A percentile compares a stretch with the other conserved stretches of the same genome.
These are phyloP conservation scores for Salix koriyanagi DNA, from an alignment of 345 rosid species.

Conservation along the genomic window DNA sequence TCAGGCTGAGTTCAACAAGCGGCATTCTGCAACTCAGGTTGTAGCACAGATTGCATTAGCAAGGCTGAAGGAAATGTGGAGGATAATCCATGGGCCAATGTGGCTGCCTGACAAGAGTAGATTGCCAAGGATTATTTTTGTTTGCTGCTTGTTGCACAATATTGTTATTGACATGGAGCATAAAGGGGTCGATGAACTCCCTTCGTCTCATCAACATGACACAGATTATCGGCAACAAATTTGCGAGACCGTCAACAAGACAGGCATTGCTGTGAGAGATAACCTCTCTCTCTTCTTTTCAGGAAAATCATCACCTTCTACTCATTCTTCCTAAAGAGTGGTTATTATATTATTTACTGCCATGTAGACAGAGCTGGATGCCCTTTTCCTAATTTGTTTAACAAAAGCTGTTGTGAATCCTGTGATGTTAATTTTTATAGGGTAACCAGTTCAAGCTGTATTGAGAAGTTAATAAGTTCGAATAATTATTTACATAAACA, in stretches of 20 bases:
- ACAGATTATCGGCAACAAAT: conserved; percentile 41
- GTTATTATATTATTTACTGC: neutral
- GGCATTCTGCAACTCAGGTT: conserved; percentile 46
- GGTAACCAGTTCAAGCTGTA: neutral
- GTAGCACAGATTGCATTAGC: conserved; percentile 53
- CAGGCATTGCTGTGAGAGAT: conserved; percentile 44
- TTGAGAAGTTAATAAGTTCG: neutral
- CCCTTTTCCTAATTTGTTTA: neutral
- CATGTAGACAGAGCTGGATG: neutral
- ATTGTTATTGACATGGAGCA: conserved; percentile 60
- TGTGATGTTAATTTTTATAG: neutral
- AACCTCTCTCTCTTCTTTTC: conserved; percentile 41
- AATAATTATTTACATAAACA: neutral
- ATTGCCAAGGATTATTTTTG: conserved; percentile 59
- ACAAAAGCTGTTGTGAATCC: neutral
- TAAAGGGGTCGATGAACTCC: conserved; percentile 37
- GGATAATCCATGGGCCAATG: conserved; percentile 66
- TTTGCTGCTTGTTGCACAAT: conserved; percentile 72
- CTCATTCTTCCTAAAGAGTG: neutral
- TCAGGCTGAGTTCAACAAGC: conserved; percentile 51
- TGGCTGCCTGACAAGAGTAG: conserved; percentile 70
- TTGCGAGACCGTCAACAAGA: conserved; percentile 39
- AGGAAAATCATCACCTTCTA: conserved; percentile 32
- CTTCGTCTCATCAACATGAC: conserved; percentile 50
- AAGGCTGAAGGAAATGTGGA: conserved; percentile 75